Base-by-base conservation (phyloP, 192 early-diverging fungal genomes). In the Hyaloraphidium curvatum region DNA sequence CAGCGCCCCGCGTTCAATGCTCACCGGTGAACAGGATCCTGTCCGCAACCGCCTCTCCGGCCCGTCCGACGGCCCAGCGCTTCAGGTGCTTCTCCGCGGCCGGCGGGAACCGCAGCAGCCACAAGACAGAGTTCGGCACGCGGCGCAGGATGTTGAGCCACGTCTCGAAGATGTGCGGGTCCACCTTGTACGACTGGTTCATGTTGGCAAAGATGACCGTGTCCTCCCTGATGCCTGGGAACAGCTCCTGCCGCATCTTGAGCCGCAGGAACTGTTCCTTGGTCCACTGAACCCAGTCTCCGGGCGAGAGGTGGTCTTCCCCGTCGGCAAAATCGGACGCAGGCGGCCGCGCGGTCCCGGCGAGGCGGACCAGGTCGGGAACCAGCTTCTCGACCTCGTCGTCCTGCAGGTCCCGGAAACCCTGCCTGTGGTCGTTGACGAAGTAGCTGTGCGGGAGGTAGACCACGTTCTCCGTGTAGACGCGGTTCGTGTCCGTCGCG, bases 161-260 rank as follows among this genome's bases (percentile, higher is more conserved):
- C 16, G 81, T 66, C 9, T 73, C 72, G 64, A 92, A 92, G 23
- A 84, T 86, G 2, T 67, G 64, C 4, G 91, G 91, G 31, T 95
- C 91, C 59, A 80, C 67, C 63, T 95, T 95, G 71, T 95, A 95
- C 5, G 91, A 70, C 71, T 95, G 91, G 65, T 95, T 95, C 59
- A 95, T 92, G 66, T 89, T 91, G 51, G 91, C 89, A 79, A 85
- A 91, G 50, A 95, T 91, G 17, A 89, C 79, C 17, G 76, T 77
- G 63, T 88, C 78, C 60, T 90, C 86, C 17, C 71, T 62, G 33
- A 92, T 51, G 31, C 72, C 65, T 26, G 91, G 89, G 51, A 95
- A 95, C 27, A 91, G 58, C 59, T 88, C 81, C 40, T 70, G 71
- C 26, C 91, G 79, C 85, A 91, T 89, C 43, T 76, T 71, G 70